A percentile compares a stretch with the other conserved stretches of the same genome.
phyloP scores from a whole-genome alignment of 495 filamentous ascomycete genomes.

The Xylaria castorea region DNA sequence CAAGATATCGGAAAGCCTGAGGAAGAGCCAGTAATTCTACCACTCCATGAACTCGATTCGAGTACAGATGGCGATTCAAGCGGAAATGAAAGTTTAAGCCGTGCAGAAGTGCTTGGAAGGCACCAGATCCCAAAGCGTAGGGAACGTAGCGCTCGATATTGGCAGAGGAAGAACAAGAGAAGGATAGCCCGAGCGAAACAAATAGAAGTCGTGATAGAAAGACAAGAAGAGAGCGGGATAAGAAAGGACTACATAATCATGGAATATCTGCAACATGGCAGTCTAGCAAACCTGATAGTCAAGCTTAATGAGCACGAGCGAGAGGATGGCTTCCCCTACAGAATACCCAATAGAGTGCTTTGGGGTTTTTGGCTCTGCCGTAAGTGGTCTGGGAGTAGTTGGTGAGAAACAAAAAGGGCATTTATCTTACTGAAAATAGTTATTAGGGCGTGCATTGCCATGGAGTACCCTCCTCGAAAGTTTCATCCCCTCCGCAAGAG shows the following conservation, averaged over 20 bases:
- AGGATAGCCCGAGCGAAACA: neutral
- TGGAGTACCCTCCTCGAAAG: conserved; percentile 29
- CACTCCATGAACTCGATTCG: neutral
- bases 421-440: conserved; percentile 20
- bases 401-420: neutral
- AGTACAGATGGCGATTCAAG: conserved; percentile 24
- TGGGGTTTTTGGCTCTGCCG: conserved; percentile 30
- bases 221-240: neutral
- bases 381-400: neutral
- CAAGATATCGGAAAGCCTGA: neutral
- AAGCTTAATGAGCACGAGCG: neutral
- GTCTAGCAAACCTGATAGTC: neutral
- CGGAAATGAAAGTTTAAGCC: conserved; percentile 22
- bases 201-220: neutral
- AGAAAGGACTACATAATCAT: conserved; percentile 24
- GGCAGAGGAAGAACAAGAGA: neutral
- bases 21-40: neutral
- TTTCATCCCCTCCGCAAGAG: conserved; percentile 12
- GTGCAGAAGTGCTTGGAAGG: neutral
- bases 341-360: conserved; percentile 26
- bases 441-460: conserved; percentile 26
- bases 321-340: neutral
- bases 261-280: conserved; percentile 26
- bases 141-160: neutral
- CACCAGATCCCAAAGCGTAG: neutral